Evolutionary conservation across 176 grass and related monocot species (phyloP).

Genomic region (Themeda triandra): DNA sequence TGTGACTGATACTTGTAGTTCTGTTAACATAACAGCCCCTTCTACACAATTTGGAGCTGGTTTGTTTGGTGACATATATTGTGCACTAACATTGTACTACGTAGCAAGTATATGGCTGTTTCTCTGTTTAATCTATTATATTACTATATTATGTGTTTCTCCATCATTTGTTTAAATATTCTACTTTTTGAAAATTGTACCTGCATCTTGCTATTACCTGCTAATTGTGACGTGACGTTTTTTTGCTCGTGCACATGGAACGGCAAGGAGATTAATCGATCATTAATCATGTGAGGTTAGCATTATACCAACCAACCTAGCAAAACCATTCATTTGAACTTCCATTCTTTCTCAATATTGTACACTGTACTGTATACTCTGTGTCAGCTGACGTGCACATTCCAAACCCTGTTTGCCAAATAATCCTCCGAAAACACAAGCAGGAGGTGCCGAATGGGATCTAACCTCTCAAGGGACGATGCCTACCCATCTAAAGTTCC

Average conservation of each 20-base stretch:
- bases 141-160: background rate
- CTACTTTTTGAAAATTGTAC: background rate
- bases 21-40: background rate
- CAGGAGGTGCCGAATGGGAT: background rate
- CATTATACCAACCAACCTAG: background rate
- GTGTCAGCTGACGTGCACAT: background rate
- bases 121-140: background rate
- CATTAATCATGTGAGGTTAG: background rate
- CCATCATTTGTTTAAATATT: background rate
- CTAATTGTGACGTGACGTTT: background rate
- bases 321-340: slow-evolving; percentile 3
- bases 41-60: background rate
- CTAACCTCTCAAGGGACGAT: background rate
- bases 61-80: background rate
- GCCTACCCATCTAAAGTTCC: slow-evolving; percentile 1
- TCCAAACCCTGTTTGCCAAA: background rate
- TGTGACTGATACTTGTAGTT: background rate
- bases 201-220: background rate
- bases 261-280: background rate
- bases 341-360: slow-evolving; percentile 8
- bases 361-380: slow-evolving; percentile 7
- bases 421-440: slow-evolving; percentile 17
- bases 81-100: background rate
- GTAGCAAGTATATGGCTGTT: background rate
- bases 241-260: background rate